Evolutionary conservation across 2,329 filamentous ascomycete species (phyloP).

Genomic region (Fusarium foetens): DNA sequence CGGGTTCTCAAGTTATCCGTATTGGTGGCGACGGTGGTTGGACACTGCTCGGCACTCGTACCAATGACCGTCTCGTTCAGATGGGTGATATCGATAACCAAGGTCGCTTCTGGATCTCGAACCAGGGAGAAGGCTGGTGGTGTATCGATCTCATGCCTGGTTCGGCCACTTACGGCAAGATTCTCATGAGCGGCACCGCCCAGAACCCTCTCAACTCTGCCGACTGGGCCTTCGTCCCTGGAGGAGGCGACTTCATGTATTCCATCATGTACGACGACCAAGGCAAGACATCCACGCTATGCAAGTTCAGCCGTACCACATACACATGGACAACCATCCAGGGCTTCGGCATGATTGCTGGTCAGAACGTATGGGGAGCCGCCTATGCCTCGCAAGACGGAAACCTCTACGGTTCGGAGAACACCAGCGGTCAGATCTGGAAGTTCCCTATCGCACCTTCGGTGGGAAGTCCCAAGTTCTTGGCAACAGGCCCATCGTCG

Average conservation of each 20-base stretch:
- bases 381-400: conserved; percentile 36
- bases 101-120: conserved; percentile 39
- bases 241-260: conserved; percentile 42
- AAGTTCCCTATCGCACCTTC: conserved; percentile 36
- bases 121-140: conserved; percentile 39
- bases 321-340: conserved; percentile 32
- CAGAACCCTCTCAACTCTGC: conserved; percentile 10
- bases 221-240: conserved; percentile 42
- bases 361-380: conserved; percentile 36
- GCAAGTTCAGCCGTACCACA: conserved; percentile 36
- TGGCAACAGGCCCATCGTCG: conserved; percentile 22
- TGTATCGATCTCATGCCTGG: conserved; percentile 34
- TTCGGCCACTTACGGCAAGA: conserved; percentile 34
- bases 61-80: conserved; percentile 24
- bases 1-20: conserved; percentile 38
- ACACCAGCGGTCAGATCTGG: conserved; percentile 32
- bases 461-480: conserved; percentile 14
- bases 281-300: conserved; percentile 14
- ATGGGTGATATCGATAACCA: conserved; percentile 41
- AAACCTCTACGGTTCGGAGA: conserved; percentile 36
- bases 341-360: conserved; percentile 10
- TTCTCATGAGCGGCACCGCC: conserved; percentile 31
- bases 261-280: conserved; percentile 12
- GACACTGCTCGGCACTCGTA: conserved; percentile 24
- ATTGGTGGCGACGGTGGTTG: conserved; percentile 37